phyloP scores from a whole-genome alignment of 2,329 filamentous ascomycete genomes.

The Westerdykella ornata region DNA sequence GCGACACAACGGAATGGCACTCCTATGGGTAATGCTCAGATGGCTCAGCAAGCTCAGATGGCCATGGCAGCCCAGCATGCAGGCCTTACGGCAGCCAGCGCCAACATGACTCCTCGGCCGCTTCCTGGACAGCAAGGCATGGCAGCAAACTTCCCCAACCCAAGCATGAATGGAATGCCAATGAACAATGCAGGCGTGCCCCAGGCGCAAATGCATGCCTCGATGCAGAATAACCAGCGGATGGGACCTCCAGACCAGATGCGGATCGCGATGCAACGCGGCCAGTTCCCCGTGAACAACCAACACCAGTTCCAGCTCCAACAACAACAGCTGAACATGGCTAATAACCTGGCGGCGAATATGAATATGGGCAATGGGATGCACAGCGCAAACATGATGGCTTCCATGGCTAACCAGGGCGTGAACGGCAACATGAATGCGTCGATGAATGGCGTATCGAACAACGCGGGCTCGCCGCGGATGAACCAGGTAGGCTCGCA shows the following conservation, averaged over 20 bases:
- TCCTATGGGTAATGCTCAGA: conserved; percentile 29
- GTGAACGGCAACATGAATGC: conserved; percentile 16
- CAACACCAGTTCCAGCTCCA: conserved; percentile 35
- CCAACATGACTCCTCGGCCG: conserved; percentile 29
- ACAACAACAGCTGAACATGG: conserved; percentile 36
- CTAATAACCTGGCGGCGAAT: conserved; percentile 26
- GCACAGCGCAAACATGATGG: conserved; percentile 33
- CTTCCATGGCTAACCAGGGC: conserved; percentile 16
- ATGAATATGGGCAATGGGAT: conserved; percentile 30
- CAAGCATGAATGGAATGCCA: conserved; percentile 47
- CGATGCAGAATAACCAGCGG: conserved; percentile 49
- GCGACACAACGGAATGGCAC: conserved; percentile 37
- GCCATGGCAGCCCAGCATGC: conserved; percentile 13
- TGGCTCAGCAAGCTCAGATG: conserved; percentile 27
- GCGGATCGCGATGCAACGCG: conserved; percentile 36
- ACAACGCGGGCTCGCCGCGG: conserved; percentile 31
- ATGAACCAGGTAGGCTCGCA: conserved; percentile 25
- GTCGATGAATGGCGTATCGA: conserved; percentile 32
- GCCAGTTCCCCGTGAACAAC: conserved; percentile 26
- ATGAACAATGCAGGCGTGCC: conserved; percentile 55
- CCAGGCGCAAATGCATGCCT: conserved; percentile 62
- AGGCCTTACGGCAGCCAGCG: conserved; percentile 10
- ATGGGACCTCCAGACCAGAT: conserved; percentile 43
- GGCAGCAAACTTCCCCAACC: conserved; percentile 44
- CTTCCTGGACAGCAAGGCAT: conserved; percentile 40